Conservation (phyloP, 352 stramenopile species). For the Phytophthora quininea region DNA sequence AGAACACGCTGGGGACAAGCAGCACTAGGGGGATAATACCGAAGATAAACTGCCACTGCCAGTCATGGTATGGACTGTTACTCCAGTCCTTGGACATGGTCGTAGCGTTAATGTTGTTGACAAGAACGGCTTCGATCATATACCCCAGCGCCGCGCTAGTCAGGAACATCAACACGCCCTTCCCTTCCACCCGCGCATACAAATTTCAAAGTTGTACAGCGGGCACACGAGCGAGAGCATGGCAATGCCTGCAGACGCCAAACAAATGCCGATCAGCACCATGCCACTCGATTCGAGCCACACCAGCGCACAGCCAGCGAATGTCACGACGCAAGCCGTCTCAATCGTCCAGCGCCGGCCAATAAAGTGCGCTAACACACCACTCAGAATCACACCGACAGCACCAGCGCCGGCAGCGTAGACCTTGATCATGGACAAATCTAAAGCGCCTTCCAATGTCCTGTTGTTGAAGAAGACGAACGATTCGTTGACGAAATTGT, state of each 20-base stretch:
- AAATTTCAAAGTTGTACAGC: slow-evolving; percentile 91
- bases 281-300: slow-evolving; percentile 72
- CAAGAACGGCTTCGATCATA: slow-evolving; percentile 76
- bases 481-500: slow-evolving; percentile 86
- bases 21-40: slow-evolving; percentile 71
- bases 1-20: slow-evolving; percentile 59
- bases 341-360: slow-evolving; percentile 77
- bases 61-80: slow-evolving; percentile 76
- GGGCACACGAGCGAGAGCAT: slow-evolving; percentile 81
- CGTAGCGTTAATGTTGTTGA: slow-evolving; percentile 76
- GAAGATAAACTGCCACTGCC: slow-evolving; percentile 85
- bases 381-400: slow-evolving; percentile 57
- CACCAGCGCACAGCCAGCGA: slow-evolving; percentile 68
- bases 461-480: slow-evolving; percentile 85
- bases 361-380: slow-evolving; percentile 55
- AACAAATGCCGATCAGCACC: slow-evolving; percentile 72
- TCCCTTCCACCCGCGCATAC: slow-evolving; percentile 86
- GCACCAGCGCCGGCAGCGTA: slow-evolving; percentile 64
- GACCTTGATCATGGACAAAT: slow-evolving; percentile 74
- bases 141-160: slow-evolving; percentile 71
- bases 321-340: slow-evolving; percentile 56
- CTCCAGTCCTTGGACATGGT: slow-evolving; percentile 65
- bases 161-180: slow-evolving; percentile 87
- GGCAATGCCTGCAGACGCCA: slow-evolving; percentile 66
- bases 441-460: slow-evolving; percentile 44